These are phyloP conservation scores for Diaporthe destruens DNA, from an alignment of 2,329 filamentous ascomycete species.

Conservation along the genomic window DNA sequence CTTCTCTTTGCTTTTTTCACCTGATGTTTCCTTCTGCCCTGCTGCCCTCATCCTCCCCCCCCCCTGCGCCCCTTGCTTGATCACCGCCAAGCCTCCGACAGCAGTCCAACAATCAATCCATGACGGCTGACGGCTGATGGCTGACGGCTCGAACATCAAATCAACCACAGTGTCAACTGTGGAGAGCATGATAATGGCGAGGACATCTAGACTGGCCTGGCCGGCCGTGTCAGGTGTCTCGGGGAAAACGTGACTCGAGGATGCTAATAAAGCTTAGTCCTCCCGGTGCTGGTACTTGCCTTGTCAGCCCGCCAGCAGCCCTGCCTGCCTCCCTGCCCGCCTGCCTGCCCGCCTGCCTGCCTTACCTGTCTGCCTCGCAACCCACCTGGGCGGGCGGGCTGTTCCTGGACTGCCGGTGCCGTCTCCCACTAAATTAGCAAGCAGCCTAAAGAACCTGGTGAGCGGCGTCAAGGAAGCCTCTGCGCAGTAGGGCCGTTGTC, in stretches of 20 bases:
- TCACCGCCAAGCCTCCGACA: conserved; percentile 18
- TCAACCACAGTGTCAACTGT: not conserved
- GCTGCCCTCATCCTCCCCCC: not conserved
- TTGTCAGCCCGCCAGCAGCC: conserved; percentile 9
- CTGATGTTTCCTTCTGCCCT: not conserved
- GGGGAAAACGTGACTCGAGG: conserved; percentile 15
- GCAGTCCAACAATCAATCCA: not conserved
- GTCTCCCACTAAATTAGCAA: conserved; percentile 43
- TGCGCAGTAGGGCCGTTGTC: conserved; percentile 49
- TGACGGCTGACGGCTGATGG: not conserved
- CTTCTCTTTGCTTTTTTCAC: not conserved
- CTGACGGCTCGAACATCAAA: not conserved
- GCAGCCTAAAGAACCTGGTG: conserved; percentile 40
- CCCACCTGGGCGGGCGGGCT: conserved; percentile 33
- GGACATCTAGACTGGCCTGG: not conserved
- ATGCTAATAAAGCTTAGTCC: conserved; percentile 22
- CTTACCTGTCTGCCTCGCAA: not conserved
- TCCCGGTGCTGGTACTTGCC: conserved; percentile 26
- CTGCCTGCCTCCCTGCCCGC: not conserved
- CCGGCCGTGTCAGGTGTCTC: conserved; percentile 10
- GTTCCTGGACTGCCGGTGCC: conserved; percentile 39
- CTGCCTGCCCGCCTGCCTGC: conserved; percentile 15
- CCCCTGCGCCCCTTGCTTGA: conserved; percentile 16
- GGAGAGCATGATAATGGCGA: not conserved
- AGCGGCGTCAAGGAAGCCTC: conserved; percentile 43